These are phyloP conservation scores for Phytophthora crassamura DNA, from an alignment of 352 stramenopile species.

Conservation along the genomic window DNA sequence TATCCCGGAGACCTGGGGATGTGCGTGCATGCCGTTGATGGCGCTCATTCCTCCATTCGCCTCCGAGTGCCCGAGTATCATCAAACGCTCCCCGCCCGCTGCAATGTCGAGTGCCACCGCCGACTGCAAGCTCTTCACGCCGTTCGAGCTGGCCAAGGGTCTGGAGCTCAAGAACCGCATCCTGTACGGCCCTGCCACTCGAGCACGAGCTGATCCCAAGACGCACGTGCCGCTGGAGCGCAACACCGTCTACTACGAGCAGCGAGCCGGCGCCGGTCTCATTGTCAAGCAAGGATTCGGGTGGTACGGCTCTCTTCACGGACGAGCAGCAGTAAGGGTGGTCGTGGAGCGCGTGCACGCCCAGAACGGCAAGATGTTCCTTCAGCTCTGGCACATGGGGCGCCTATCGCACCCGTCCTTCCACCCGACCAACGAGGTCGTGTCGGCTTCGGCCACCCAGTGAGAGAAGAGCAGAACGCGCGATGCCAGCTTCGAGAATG, in stretches of 20 bases:
- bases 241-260: slow-evolving; percentile 11
- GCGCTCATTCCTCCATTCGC: no score
- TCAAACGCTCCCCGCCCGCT: no score
- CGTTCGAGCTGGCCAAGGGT: neutral
- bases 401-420: slow-evolving; percentile 6
- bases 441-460: slow-evolving; percentile 10
- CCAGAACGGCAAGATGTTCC: slow-evolving; percentile 5
- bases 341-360: slow-evolving; percentile 8
- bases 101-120: neutral
- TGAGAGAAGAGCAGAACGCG: neutral
- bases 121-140: slow-evolving; percentile 16
- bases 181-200: slow-evolving; percentile 3
- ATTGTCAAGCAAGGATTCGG: slow-evolving; percentile 13
- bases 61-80: no score
- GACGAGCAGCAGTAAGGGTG: neutral
- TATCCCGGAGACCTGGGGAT: no score
- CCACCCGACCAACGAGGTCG: slow-evolving; percentile 6
- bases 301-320: slow-evolving; percentile 12
- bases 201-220: neutral
- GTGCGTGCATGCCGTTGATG: no score
- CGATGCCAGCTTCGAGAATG: slow-evolving; percentile 13
- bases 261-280: slow-evolving; percentile 7
- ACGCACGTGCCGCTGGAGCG: slow-evolving; percentile 8
- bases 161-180: slow-evolving; percentile 17
- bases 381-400: slow-evolving; percentile 12